Percentiles rank a stretch among this genome's conserved stretches.
These are phyloP conservation scores for Penicillium ochrochloron DNA, from an alignment of 495 filamentous ascomycete species.

Conservation along the genomic window DNA sequence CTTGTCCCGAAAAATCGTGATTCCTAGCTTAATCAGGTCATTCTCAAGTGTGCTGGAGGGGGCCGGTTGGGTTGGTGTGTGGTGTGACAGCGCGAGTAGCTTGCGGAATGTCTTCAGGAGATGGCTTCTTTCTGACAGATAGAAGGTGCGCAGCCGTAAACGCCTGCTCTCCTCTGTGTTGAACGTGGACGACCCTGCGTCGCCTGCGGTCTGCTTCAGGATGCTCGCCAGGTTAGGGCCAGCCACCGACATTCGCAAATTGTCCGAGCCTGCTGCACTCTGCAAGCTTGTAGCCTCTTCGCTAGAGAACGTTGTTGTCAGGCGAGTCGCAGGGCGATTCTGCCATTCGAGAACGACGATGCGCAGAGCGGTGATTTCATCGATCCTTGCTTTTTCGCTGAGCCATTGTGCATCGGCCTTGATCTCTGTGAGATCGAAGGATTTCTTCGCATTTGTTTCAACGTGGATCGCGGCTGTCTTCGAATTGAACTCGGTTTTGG, in stretches of 20 bases:
- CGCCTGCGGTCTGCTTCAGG: slow-evolving; percentile 39
- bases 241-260: slow-evolving; percentile 55
- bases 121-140: slow-evolving; percentile 67
- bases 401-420: slow-evolving; percentile 88
- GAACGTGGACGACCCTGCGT: slow-evolving; percentile 60
- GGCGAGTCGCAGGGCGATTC: slow-evolving; percentile 64
- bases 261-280: slow-evolving; percentile 64
- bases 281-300: slow-evolving; percentile 71
- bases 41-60: neutral
- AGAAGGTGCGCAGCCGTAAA: slow-evolving; percentile 65
- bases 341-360: slow-evolving; percentile 86
- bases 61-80: slow-evolving; percentile 19
- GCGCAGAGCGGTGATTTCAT: slow-evolving; percentile 82
- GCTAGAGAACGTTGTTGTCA: slow-evolving; percentile 66
- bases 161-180: slow-evolving; percentile 60
- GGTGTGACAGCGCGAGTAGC: slow-evolving; percentile 44
- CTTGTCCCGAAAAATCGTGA: slow-evolving; percentile 37
- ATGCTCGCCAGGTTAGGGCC: slow-evolving; percentile 47
- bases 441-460: slow-evolving; percentile 66
- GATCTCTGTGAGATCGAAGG: slow-evolving; percentile 77
- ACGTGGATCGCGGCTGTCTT: slow-evolving; percentile 92
- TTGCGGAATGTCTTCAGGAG: slow-evolving; percentile 50
- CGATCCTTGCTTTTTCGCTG: slow-evolving; percentile 72
- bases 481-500: slow-evolving; percentile 77
- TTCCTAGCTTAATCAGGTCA: slow-evolving; percentile 37